phyloP scores from a whole-genome alignment of 345 rosid species.

The Eucalyptus pauciflora region DNA sequence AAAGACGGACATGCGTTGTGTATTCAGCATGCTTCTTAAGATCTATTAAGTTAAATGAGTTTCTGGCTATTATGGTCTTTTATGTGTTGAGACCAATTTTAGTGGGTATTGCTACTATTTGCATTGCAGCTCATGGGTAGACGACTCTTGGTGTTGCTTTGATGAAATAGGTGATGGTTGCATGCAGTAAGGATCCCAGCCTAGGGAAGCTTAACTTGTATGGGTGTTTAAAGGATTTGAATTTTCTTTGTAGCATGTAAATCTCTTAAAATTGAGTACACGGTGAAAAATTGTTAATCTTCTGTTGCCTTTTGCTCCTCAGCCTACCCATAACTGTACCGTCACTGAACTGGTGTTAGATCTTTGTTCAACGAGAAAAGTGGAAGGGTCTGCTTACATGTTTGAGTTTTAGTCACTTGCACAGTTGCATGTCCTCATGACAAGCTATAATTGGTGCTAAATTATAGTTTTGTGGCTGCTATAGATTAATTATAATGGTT shows the following conservation, averaged over 20 bases:
- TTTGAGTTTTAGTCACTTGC: not conserved
- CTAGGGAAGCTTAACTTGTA: not conserved
- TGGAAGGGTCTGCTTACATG: not conserved
- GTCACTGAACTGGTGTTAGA: not conserved
- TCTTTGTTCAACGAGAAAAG: not conserved
- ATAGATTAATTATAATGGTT: not conserved
- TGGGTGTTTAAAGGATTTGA: not conserved
- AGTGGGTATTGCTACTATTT: not conserved
- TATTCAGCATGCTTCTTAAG: not conserved
- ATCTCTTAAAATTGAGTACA: not conserved
- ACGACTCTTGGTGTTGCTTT: not conserved
- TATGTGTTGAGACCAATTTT: not conserved
- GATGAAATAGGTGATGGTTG: not conserved
- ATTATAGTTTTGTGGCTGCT: not conserved
- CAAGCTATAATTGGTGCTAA: not conserved
- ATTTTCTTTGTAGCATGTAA: not conserved
- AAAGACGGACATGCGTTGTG: not conserved
- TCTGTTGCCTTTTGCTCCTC: not conserved
- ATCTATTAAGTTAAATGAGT: not conserved
- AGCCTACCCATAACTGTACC: not conserved
- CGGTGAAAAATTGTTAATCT: not conserved
- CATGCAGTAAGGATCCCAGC: not conserved
- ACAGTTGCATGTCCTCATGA: not conserved
- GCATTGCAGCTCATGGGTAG: not conserved
- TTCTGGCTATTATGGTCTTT: not conserved